Conservation (phyloP, 1,284 basidiomycete species). For the Boletellus deceptivus region DNA sequence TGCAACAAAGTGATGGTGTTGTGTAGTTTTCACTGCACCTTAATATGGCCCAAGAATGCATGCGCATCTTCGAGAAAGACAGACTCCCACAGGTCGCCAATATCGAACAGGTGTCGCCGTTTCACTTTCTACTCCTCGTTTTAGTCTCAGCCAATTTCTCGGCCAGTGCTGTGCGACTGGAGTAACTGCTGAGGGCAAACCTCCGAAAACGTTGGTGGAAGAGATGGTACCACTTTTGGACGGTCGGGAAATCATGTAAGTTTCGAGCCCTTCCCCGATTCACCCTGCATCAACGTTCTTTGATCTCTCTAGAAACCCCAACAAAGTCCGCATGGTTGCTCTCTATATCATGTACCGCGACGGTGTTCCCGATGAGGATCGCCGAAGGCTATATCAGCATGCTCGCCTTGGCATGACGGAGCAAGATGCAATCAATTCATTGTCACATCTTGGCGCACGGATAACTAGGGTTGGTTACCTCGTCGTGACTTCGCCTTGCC, state of each 20-base stretch:
- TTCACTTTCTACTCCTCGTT: not conserved
- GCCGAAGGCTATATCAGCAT: conserved; percentile 92
- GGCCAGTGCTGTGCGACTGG: conserved; percentile 88
- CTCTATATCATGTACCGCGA: conserved; percentile 95
- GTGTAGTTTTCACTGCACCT: conserved; percentile 90
- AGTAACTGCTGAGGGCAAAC: conserved; percentile 83
- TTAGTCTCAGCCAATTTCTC: conserved; percentile 2
- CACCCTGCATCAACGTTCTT: conserved; percentile 1
- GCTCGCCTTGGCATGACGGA: conserved; percentile 88
- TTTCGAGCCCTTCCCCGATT: not conserved
- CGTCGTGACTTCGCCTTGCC: not conserved
- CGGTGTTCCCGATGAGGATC: conserved; percentile 97
- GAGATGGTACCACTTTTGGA: conserved; percentile 98
- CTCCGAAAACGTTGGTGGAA: conserved; percentile 90
- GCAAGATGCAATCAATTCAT: conserved; percentile 91
- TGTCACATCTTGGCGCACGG: conserved; percentile 81
- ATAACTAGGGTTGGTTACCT: conserved; percentile 70
- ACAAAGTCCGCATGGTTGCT: conserved; percentile 97
- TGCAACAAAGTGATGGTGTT: not conserved
- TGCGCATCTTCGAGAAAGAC: conserved; percentile 88
- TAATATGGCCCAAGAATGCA: conserved; percentile 97
- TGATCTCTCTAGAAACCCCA: conserved; percentile 59
- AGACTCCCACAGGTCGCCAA: conserved; percentile 84
- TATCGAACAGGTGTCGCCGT: conserved; percentile 80
- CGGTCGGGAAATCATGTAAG: conserved; percentile 76